Percentiles rank a stretch among this genome's conserved stretches.
phyloP scores from a whole-genome alignment of 2,329 filamentous ascomycete species.

The Metarhizium album region DNA sequence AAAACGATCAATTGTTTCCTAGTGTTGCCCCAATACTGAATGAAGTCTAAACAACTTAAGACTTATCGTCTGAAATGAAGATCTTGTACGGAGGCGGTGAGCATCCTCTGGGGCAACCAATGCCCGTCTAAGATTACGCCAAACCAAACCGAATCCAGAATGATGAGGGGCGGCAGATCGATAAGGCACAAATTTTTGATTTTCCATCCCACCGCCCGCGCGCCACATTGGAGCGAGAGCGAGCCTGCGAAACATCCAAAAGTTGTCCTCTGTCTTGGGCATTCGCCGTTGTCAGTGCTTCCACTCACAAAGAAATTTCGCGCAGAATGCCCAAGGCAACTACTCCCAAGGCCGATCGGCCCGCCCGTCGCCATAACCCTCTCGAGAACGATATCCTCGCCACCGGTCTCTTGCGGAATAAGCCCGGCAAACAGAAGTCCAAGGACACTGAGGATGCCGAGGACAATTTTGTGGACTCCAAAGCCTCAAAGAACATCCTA shows the following conservation, averaged over 20 bases:
- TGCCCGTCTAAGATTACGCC: too few relatives aligned
- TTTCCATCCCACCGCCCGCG: constrained; percentile 14
- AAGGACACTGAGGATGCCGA: constrained; percentile 51
- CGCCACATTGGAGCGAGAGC: not conserved
- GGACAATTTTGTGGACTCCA: constrained; percentile 73
- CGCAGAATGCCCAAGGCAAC: constrained; percentile 68
- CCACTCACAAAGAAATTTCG: not conserved
- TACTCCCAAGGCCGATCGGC: constrained; percentile 44
- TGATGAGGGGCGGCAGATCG: constrained; percentile 29
- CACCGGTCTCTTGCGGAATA: constrained; percentile 58
- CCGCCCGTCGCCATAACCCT: constrained; percentile 70
- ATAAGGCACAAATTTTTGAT: constrained; percentile 29
- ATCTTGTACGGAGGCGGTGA: constrained; percentile 20
- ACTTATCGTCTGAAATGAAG: not conserved
- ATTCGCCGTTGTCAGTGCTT: not conserved
- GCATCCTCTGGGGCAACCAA: not conserved
- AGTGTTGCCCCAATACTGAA: too few relatives aligned
- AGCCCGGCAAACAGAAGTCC: constrained; percentile 60
- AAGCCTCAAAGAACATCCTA: constrained; percentile 79
- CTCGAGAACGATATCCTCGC: constrained; percentile 79
- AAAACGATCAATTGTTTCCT: too few relatives aligned
- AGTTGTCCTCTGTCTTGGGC: not conserved
- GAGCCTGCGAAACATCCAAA: not conserved
- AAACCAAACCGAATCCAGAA: constrained; percentile 19
- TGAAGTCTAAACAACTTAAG: not conserved